A percentile compares a stretch with the other conserved stretches of the same genome.
Evolutionary conservation across 257 asterid genomes (phyloP).

Genomic region (Fraxinus pennsylvanica): DNA sequence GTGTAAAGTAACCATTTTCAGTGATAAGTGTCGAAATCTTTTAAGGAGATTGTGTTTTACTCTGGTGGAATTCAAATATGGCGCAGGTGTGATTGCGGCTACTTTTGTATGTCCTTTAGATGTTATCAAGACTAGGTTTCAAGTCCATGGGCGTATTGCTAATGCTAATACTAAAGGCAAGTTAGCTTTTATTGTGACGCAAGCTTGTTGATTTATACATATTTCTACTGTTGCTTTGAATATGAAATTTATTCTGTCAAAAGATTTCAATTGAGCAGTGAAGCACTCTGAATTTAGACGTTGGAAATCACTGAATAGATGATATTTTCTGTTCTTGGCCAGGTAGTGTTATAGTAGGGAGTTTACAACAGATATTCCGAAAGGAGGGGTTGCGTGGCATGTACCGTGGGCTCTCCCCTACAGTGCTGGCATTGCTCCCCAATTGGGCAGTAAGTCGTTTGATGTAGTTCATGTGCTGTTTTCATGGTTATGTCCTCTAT

Average conservation of each 20-base stretch:
- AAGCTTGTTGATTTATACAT: background rate
- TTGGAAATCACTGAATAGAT: background rate
- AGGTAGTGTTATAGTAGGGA: constrained; percentile 89
- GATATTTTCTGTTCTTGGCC: constrained; percentile 34
- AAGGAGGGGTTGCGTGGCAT: constrained; percentile 92
- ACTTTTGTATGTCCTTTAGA: constrained; percentile 96
- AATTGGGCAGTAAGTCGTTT: constrained; percentile 84
- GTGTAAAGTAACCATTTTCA: constrained; percentile 1
- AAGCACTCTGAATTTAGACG: background rate
- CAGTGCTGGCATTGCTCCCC: constrained; percentile 89
- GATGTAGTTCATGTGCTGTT: constrained; percentile 4
- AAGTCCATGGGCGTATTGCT: constrained; percentile 83
- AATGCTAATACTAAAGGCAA: constrained; percentile 73
- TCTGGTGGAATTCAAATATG: constrained; percentile 6
- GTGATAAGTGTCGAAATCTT: no score
- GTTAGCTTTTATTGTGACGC: constrained; percentile 6
- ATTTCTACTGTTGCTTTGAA: constrained; percentile 3
- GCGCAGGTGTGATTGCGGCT: constrained; percentile 94
- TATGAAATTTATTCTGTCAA: constrained; percentile 3
- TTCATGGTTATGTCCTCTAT: background rate
- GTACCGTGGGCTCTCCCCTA: constrained; percentile 97
- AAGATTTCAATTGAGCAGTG: background rate
- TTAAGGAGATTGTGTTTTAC: no score
- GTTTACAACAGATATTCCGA: constrained; percentile 75
- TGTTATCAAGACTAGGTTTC: constrained; percentile 96